Evolutionary conservation across 306 rosid genomes (phyloP).

Genomic region (apple (Malus domestica)): DNA sequence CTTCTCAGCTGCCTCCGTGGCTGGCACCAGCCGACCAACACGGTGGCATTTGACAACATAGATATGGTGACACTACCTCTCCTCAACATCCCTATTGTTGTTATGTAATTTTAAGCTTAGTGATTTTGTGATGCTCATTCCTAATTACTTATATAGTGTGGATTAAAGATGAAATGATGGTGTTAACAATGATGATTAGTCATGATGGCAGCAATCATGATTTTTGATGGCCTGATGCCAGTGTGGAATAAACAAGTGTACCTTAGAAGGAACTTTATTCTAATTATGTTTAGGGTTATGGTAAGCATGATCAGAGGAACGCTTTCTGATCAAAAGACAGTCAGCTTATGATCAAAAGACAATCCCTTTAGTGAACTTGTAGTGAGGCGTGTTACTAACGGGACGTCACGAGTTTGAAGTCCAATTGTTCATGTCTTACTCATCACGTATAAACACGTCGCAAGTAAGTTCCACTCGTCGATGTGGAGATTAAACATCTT

Average conservation of each 20-base stretch:
- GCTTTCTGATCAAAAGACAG: slow-evolving; percentile 2
- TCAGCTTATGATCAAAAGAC: slow-evolving; percentile 12
- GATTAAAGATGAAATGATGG: slow-evolving; percentile 31
- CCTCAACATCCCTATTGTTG: slow-evolving; percentile 41
- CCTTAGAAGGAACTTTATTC: slow-evolving; percentile 15
- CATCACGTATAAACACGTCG: too few species aligned
- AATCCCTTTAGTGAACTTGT: slow-evolving; percentile 2
- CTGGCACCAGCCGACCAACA: slow-evolving; percentile 50
- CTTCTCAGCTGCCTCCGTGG: slow-evolving; percentile 46
- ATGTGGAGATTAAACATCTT: too few species aligned
- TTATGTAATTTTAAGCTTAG: not conserved
- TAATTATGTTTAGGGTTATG: slow-evolving; percentile 43
- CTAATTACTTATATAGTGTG: slow-evolving; percentile 32
- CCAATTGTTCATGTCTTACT: too few species aligned
- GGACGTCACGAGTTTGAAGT: too few species aligned
- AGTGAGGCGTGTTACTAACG: not conserved
- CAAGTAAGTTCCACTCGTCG: too few species aligned
- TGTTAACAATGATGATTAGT: slow-evolving; percentile 34
- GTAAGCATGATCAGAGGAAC: slow-evolving; percentile 50
- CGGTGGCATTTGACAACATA: slow-evolving; percentile 44
- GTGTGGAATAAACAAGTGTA: slow-evolving; percentile 42
- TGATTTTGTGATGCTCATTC: not conserved
- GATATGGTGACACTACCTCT: slow-evolving; percentile 42
- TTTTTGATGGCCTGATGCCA: slow-evolving; percentile 49
- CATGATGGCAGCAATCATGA: slow-evolving; percentile 66